Conservation (phyloP, 805 yeast genomes). For the Cephaloascus fragrans region DNA sequence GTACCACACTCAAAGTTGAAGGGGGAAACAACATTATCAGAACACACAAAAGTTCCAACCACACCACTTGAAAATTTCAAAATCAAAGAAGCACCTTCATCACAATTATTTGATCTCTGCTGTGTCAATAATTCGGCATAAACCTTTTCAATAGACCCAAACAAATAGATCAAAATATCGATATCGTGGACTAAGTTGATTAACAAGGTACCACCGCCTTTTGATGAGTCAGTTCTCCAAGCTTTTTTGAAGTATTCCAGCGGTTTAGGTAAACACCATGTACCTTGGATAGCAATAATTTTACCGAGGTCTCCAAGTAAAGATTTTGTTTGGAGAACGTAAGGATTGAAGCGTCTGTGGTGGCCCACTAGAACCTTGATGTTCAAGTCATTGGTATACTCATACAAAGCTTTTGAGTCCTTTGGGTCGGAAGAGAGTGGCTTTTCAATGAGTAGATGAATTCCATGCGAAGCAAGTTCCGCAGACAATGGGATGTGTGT, state of each 20-base stretch:
- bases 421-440: slow-evolving; percentile 24
- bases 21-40: slow-evolving; percentile 30
- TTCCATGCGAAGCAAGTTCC: slow-evolving; percentile 22
- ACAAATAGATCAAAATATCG: slow-evolving; percentile 27
- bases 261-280: slow-evolving; percentile 28
- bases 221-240: slow-evolving; percentile 23
- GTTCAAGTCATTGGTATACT: slow-evolving; percentile 12
- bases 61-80: slow-evolving; percentile 25
- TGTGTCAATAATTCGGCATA: slow-evolving; percentile 25
- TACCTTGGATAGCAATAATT: slow-evolving; percentile 27
- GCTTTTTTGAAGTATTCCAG: slow-evolving; percentile 23
- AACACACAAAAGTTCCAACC: slow-evolving; percentile 29
- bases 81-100: slow-evolving; percentile 32
- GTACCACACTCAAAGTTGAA: slow-evolving; percentile 31
- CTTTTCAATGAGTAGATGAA: slow-evolving; percentile 28
- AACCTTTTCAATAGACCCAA: slow-evolving; percentile 27
- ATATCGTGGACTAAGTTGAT: slow-evolving; percentile 32
- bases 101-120: slow-evolving; percentile 20
- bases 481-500: slow-evolving; percentile 24
- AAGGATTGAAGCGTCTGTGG: slow-evolving; percentile 32
- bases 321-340: slow-evolving; percentile 25
- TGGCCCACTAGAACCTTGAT: slow-evolving; percentile 29
- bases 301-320: slow-evolving; percentile 19
- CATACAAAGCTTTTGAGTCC: slow-evolving; percentile 23
- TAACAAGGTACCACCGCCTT: slow-evolving; percentile 30